A percentile compares a stretch with the other conserved stretches of the same genome.
phyloP scores from a whole-genome alignment of 129 eudicot genomes.

The Artemisia tridentata region DNA sequence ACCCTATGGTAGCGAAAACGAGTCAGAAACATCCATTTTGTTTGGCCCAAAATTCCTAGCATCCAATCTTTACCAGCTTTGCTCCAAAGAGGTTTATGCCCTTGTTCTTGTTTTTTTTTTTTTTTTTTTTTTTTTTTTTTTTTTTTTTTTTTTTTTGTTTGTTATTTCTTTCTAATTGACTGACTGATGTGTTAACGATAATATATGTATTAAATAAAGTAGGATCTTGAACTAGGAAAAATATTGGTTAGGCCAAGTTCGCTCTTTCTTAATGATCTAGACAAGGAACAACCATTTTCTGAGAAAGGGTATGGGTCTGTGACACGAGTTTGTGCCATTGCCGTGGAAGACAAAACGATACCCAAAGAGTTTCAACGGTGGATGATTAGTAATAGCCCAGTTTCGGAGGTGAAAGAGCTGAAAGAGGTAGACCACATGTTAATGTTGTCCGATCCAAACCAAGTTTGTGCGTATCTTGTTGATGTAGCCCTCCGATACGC shows the following conservation, averaged over 20 bases:
- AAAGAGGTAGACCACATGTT: constrained; percentile 64
- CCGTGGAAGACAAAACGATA: constrained; percentile 41
- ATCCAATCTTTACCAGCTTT: constrained; percentile 45
- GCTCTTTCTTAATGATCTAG: constrained; percentile 33
- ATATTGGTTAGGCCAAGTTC: constrained; percentile 47
- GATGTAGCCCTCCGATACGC: constrained; percentile 23
- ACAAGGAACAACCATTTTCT: constrained; percentile 22
- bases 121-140: no score
- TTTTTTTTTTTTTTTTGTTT: no score
- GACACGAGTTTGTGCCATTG: constrained; percentile 40
- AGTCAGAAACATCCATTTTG: constrained; percentile 25
- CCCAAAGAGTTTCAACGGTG: constrained; percentile 37
- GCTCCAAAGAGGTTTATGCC: constrained; percentile 43
- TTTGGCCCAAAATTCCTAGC: constrained; percentile 49
- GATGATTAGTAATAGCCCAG: constrained; percentile 45
- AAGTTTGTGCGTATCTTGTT: constrained; percentile 32
- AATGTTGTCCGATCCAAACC: constrained; percentile 56
- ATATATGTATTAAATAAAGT: neutral
- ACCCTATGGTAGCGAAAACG: constrained; percentile 25
- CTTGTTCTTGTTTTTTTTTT: no score
- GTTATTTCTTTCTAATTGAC: no score
- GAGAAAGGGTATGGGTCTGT: constrained; percentile 49
- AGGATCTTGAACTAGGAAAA: constrained; percentile 55
- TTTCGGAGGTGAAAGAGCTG: constrained; percentile 40
- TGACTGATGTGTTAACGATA: neutral